These are phyloP conservation scores for Cyberlindnera xishuangbannaensis DNA, from an alignment of 805 yeast genomes.

Conservation along the genomic window DNA sequence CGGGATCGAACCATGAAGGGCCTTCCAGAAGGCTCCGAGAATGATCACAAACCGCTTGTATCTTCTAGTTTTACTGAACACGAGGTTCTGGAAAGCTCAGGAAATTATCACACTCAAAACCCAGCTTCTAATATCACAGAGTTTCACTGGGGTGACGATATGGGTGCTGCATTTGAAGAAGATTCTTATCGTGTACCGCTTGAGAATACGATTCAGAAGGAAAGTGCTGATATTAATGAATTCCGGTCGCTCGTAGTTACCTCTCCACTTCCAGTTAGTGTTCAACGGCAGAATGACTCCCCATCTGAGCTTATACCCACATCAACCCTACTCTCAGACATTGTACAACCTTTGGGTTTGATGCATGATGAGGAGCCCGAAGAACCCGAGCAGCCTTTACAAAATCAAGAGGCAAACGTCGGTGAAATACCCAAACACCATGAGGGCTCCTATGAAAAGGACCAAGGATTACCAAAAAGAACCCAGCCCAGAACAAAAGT, in stretches of 20 bases:
- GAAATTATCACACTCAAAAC: no score
- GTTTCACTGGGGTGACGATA: no score
- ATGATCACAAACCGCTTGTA: not conserved
- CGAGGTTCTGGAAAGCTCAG: no score
- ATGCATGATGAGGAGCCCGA: conserved; percentile 14
- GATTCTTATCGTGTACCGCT: no score
- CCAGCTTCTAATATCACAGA: no score
- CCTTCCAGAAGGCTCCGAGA: conserved; percentile 1
- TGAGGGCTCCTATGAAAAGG: not conserved
- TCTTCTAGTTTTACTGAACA: conserved; percentile 3
- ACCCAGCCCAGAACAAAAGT: not conserved
- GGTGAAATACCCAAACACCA: not conserved
- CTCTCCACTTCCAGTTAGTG: no score
- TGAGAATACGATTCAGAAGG: no score
- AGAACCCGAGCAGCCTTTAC: not conserved
- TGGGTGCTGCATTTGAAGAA: no score
- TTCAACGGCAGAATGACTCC: not conserved
- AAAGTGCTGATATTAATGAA: no score
- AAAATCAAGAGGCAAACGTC: not conserved
- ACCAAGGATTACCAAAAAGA: not conserved
- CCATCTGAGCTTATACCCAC: conserved; percentile 4
- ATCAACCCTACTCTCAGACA: conserved; percentile 15
- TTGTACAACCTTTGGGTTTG: conserved; percentile 24
- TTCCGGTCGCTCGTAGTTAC: no score
- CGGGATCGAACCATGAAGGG: conserved; percentile 8